These are phyloP conservation scores for Fusarium marasasianum DNA, from an alignment of 2,329 filamentous ascomycete species.

Conservation along the genomic window DNA sequence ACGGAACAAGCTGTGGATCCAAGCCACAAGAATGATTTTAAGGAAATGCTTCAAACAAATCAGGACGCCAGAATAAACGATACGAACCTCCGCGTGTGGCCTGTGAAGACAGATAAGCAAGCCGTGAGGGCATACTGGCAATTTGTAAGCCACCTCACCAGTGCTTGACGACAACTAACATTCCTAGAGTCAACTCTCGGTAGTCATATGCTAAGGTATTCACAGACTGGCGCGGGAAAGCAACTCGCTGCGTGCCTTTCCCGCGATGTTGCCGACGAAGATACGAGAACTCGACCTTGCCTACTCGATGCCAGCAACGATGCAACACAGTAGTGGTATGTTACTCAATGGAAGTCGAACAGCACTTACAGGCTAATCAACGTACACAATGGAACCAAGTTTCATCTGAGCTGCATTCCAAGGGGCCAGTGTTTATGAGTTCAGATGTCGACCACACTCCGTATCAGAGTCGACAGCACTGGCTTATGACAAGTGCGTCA, in stretches of 20 bases:
- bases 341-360: slow-evolving; percentile 41
- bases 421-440: slow-evolving; percentile 45
- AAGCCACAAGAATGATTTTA: slow-evolving; percentile 35
- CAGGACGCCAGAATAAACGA: not conserved
- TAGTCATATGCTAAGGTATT: slow-evolving; percentile 45
- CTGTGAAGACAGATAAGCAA: not conserved
- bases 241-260: slow-evolving; percentile 45
- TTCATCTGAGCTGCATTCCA: slow-evolving; percentile 45
- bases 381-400: no score
- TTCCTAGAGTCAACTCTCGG: slow-evolving; percentile 19
- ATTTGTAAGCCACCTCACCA: not conserved
- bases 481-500: slow-evolving; percentile 45
- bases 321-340: slow-evolving; percentile 46
- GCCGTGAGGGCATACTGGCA: not conserved
- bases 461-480: slow-evolving; percentile 45
- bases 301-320: slow-evolving; percentile 36
- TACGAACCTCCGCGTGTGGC: slow-evolving; percentile 38
- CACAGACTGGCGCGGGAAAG: slow-evolving; percentile 35
- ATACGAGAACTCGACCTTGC: slow-evolving; percentile 43
- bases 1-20: slow-evolving; percentile 46
- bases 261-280: slow-evolving; percentile 25
- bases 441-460: slow-evolving; percentile 19
- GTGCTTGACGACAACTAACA: not conserved
- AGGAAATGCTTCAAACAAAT: slow-evolving; percentile 25
- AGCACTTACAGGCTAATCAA: no score